These are phyloP conservation scores for Penicillium ochrochloron DNA, from an alignment of 495 filamentous ascomycete genomes.

Conservation along the genomic window DNA sequence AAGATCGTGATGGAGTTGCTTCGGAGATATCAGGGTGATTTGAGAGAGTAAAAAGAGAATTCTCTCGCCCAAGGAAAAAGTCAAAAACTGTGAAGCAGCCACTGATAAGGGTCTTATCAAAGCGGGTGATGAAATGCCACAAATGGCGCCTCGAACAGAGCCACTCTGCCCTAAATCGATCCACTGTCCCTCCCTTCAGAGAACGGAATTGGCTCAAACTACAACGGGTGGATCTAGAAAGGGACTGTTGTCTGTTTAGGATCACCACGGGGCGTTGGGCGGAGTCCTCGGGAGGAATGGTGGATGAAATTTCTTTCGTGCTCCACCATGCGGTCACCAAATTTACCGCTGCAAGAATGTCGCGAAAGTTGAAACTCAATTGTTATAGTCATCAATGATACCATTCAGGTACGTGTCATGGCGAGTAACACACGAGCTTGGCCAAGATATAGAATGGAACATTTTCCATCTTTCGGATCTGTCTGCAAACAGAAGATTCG, in stretches of 20 bases:
- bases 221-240: neutral
- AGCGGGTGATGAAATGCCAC: neutral
- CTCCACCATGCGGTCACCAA: constrained; percentile 4
- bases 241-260: neutral
- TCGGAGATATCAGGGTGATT: neutral
- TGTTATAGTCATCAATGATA: neutral
- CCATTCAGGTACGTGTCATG: neutral
- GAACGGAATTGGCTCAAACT: neutral
- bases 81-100: neutral
- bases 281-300: constrained; percentile 1
- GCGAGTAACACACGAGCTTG: neutral
- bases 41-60: neutral
- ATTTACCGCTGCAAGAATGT: neutral
- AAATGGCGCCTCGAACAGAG: neutral
- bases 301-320: constrained; percentile 7
- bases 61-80: neutral
- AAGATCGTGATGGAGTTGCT: neutral
- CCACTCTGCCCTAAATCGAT: constrained; percentile 1
- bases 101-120: constrained; percentile 12
- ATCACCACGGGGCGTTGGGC: constrained; percentile 1
- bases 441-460: neutral
- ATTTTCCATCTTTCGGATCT: no score
- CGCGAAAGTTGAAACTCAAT: neutral
- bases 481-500: no score
- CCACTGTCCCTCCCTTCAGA: neutral